Evolutionary conservation across 2,329 filamentous ascomycete species (phyloP).

Genomic region (Fusarium torulosum): DNA sequence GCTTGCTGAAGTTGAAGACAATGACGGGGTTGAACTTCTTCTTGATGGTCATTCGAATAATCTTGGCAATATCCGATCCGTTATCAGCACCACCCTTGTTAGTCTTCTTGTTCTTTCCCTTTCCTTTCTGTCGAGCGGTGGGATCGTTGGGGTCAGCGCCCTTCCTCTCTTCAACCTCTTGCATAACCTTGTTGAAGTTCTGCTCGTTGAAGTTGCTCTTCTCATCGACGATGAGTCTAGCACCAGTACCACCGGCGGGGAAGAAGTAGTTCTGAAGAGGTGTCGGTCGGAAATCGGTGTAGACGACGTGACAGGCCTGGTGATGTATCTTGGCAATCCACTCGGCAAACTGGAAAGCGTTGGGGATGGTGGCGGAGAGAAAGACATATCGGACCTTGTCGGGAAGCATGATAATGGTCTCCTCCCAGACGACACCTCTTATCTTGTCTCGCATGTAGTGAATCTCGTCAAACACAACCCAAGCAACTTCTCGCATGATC

Average conservation of each 20-base stretch:
- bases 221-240: slow-evolving; percentile 94
- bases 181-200: slow-evolving; percentile 98
- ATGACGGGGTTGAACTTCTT: slow-evolving; percentile 98
- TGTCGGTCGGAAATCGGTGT: slow-evolving; percentile 97
- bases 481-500: slow-evolving; percentile 99
- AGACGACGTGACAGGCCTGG: slow-evolving; percentile 98
- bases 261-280: slow-evolving; percentile 99
- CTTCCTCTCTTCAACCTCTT: slow-evolving; percentile 86
- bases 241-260: slow-evolving; percentile 90
- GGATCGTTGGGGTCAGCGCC: slow-evolving; percentile 85
- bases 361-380: slow-evolving; percentile 96
- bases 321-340: slow-evolving; percentile 99
- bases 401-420: slow-evolving; percentile 96
- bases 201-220: slow-evolving; percentile 96
- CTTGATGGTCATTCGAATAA: slow-evolving; percentile 98
- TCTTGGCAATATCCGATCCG: slow-evolving; percentile 92
- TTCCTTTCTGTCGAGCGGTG: slow-evolving; percentile 84
- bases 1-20: slow-evolving; percentile 99
- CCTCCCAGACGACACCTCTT: slow-evolving; percentile 98
- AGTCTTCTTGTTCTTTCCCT: slow-evolving; percentile 90
- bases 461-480: slow-evolving; percentile 99
- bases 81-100: slow-evolving; percentile 86
- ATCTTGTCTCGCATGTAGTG: slow-evolving; percentile 97
- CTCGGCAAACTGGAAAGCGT: slow-evolving; percentile 98
- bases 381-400: slow-evolving; percentile 99